These are phyloP conservation scores for Rhizopogon roseolus DNA, from an alignment of 768 basidiomycete species.

Conservation along the genomic window DNA sequence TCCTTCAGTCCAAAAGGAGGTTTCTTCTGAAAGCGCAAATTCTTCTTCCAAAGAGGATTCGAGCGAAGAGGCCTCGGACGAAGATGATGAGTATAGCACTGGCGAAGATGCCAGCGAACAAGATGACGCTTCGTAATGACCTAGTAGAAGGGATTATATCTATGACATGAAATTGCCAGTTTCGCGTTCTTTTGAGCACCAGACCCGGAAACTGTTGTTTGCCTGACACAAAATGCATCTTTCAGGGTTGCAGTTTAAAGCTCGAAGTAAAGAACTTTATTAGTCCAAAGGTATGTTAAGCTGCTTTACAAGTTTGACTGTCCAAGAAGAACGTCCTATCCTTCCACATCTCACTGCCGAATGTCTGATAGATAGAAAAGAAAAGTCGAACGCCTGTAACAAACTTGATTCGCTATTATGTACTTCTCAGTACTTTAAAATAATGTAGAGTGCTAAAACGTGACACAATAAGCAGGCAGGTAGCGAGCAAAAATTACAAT, in stretches of 20 bases:
- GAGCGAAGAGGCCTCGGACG: slow-evolving; percentile 15
- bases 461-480: slow-evolving; percentile 9
- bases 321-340: background rate
- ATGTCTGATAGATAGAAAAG: background rate
- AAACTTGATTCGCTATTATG: background rate
- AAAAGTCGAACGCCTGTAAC: background rate
- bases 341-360: too few species aligned
- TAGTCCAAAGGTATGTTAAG: background rate
- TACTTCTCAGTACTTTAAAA: slow-evolving; percentile 56
- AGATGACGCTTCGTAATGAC: background rate
- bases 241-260: background rate
- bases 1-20: background rate
- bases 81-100: slow-evolving; percentile 1
- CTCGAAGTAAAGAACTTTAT: background rate
- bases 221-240: too few species aligned
- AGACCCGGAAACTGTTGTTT: too few species aligned
- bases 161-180: background rate
- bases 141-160: slow-evolving; percentile 5
- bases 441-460: slow-evolving; percentile 68
- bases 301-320: background rate
- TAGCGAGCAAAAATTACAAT: background rate
- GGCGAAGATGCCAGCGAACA: slow-evolving; percentile 9
- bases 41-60: slow-evolving; percentile 12
- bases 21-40: background rate
- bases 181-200: background rate